Percentiles rank a stretch among this genome's conserved stretches.
These are phyloP conservation scores for Zasmidium angulare DNA, from an alignment of 2,329 filamentous ascomycete species.

Conservation along the genomic window DNA sequence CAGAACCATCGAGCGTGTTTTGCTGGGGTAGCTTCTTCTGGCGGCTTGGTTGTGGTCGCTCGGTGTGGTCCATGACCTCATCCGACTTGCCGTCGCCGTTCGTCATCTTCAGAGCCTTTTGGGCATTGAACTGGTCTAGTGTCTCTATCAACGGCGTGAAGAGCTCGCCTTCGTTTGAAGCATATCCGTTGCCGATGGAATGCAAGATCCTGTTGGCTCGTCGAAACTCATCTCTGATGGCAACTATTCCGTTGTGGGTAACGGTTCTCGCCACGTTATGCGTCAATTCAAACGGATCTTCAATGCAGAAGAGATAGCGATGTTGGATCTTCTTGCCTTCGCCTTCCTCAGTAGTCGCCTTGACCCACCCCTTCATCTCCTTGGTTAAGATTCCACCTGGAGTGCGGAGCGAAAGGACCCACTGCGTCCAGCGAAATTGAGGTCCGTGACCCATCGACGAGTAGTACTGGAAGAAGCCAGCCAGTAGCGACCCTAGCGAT, in stretches of 20 bases:
- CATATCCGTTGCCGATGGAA: conserved; percentile 45
- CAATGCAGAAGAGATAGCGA: conserved; percentile 83
- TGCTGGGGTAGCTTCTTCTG: neutral
- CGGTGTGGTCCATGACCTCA: neutral
- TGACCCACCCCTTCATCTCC: conserved; percentile 78
- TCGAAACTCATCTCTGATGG: conserved; percentile 81
- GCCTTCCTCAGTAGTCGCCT: conserved; percentile 68
- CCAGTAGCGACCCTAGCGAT: conserved; percentile 67
- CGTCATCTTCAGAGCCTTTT: conserved; percentile 3
- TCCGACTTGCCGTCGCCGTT: neutral
- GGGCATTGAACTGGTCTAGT: conserved; percentile 5
- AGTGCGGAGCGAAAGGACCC: conserved; percentile 76
- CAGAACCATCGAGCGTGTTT: neutral
- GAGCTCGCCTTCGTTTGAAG: conserved; percentile 13
- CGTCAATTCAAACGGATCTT: conserved; percentile 84
- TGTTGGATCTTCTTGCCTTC: conserved; percentile 65
- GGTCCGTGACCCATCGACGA: conserved; percentile 56
- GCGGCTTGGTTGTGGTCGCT: neutral
- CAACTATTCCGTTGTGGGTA: conserved; percentile 75
- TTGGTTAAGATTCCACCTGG: conserved; percentile 69
- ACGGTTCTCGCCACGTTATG: conserved; percentile 89
- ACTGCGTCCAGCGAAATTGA: conserved; percentile 75
- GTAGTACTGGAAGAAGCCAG: conserved; percentile 88
- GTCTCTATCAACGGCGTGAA: conserved; percentile 18
- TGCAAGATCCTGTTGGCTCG: conserved; percentile 73